phyloP scores from a whole-genome alignment of 306 rosid genomes.

The Trichosanthes cucumerina region DNA sequence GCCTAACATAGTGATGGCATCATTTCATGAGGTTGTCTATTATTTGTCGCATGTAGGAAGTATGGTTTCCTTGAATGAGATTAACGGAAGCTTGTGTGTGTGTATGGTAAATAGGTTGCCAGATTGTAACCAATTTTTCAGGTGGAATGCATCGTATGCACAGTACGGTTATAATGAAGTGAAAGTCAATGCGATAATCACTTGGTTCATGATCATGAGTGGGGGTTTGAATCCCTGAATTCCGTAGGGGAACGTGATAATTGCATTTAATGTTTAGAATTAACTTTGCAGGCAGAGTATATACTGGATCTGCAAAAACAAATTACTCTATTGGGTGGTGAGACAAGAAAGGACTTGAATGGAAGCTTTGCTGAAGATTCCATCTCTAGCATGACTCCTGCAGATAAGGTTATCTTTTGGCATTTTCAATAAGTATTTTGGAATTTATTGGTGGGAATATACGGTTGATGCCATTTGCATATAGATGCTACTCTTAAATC shows the following conservation, averaged over 20 bases:
- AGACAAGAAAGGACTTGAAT: slow-evolving; percentile 66
- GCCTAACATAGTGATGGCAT: neutral
- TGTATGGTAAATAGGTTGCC: neutral
- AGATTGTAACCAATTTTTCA: neutral
- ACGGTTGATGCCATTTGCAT: neutral
- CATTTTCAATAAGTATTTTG: neutral
- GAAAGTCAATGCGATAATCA: neutral
- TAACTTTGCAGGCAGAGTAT: slow-evolving; percentile 63
- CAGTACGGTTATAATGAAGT: neutral
- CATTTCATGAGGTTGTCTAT: neutral
- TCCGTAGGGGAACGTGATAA: neutral
- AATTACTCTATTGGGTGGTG: slow-evolving; percentile 74
- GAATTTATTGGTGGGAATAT: neutral
- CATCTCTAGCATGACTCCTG: slow-evolving; percentile 56
- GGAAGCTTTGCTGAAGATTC: slow-evolving; percentile 63
- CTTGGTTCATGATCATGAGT: neutral
- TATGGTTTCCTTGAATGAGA: neutral
- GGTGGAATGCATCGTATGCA: neutral
- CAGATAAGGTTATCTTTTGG: slow-evolving; percentile 53
- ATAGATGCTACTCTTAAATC: too few species aligned
- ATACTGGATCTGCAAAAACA: slow-evolving; percentile 91
- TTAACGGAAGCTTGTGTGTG: neutral
- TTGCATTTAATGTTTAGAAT: neutral
- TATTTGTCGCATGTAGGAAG: neutral
- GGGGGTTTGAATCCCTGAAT: neutral